Conservation (phyloP, 2,329 filamentous ascomycete species). For the Passalora sequoiae region DNA sequence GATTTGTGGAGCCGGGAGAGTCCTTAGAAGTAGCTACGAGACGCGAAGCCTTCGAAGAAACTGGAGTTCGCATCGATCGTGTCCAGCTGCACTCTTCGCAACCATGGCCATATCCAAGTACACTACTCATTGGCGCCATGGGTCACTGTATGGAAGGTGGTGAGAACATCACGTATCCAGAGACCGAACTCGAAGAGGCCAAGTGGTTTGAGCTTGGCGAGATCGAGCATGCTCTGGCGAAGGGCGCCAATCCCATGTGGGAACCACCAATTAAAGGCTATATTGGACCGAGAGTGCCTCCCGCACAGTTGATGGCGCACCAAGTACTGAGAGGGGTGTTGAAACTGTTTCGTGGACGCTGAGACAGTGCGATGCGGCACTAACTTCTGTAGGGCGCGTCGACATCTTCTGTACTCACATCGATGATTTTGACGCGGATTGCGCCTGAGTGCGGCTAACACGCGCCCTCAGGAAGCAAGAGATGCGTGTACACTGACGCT, state of each 20-base stretch:
- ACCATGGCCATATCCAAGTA: slow-evolving; percentile 82
- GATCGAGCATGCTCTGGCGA: slow-evolving; percentile 20
- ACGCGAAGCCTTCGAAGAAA: slow-evolving; percentile 81
- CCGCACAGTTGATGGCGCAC: slow-evolving; percentile 22
- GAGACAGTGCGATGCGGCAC: slow-evolving; percentile 1
- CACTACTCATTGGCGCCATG: slow-evolving; percentile 65
- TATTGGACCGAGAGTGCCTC: slow-evolving; percentile 20
- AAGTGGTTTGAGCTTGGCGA: slow-evolving; percentile 24
- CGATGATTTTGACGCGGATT: background rate
- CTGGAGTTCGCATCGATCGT: slow-evolving; percentile 67
- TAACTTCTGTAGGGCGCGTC: background rate
- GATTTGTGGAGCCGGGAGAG: slow-evolving; percentile 80
- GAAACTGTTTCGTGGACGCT: slow-evolving; percentile 17
- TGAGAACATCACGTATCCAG: slow-evolving; percentile 23
- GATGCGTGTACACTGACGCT: no score
- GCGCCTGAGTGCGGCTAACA: no score
- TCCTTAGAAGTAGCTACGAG: slow-evolving; percentile 79
- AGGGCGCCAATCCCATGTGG: slow-evolving; percentile 25
- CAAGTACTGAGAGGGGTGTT: slow-evolving; percentile 20
- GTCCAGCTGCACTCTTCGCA: slow-evolving; percentile 80
- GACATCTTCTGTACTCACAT: background rate
- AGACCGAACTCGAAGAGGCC: slow-evolving; percentile 22
- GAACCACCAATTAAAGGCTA: slow-evolving; percentile 22
- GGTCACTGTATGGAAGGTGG: slow-evolving; percentile 20
- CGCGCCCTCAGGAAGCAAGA: no score